A percentile compares a stretch with the other conserved stretches of the same genome.
These are phyloP conservation scores for Phylloporus arenicola DNA, from an alignment of 768 basidiomycete genomes.

Conservation along the genomic window DNA sequence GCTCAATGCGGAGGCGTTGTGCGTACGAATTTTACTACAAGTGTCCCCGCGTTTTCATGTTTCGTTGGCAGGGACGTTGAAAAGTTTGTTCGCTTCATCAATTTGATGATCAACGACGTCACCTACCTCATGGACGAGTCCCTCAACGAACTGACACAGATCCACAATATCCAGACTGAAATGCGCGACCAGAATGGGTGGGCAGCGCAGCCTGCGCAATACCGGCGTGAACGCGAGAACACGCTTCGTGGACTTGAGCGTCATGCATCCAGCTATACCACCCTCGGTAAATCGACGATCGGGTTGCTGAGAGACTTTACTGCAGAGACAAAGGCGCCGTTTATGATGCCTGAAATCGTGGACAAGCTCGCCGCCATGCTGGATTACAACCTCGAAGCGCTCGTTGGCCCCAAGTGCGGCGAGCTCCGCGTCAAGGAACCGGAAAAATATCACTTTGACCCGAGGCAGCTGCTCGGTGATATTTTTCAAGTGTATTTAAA, in stretches of 20 bases:
- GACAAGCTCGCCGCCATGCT: constrained; percentile 94
- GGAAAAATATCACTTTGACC: constrained; percentile 87
- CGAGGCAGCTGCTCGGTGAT: constrained; percentile 74
- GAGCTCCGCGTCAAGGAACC: constrained; percentile 81
- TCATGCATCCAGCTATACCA: constrained; percentile 80
- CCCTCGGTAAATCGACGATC: constrained; percentile 85
- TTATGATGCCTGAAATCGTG: constrained; percentile 95
- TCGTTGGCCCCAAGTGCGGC: constrained; percentile 84
- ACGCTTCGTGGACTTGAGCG: constrained; percentile 77
- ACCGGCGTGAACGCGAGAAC: constrained; percentile 80
- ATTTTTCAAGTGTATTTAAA: constrained; percentile 90
- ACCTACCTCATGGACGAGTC: constrained; percentile 98
- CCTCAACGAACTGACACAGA: constrained; percentile 80
- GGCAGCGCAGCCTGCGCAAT: constrained; percentile 56
- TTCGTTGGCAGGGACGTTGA: constrained; percentile 63
- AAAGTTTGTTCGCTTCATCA: constrained; percentile 92
- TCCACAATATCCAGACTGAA: constrained; percentile 78
- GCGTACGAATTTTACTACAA: constrained; percentile 19
- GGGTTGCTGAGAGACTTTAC: constrained; percentile 89
- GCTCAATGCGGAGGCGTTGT: constrained; percentile 76
- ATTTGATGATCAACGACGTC: constrained; percentile 98
- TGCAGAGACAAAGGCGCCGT: constrained; percentile 84
- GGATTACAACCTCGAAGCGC: constrained; percentile 85
- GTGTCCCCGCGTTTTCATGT: not conserved
- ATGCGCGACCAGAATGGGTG: constrained; percentile 75